phyloP scores from a whole-genome alignment of 257 asterid species.

The Verbena officinalis region DNA sequence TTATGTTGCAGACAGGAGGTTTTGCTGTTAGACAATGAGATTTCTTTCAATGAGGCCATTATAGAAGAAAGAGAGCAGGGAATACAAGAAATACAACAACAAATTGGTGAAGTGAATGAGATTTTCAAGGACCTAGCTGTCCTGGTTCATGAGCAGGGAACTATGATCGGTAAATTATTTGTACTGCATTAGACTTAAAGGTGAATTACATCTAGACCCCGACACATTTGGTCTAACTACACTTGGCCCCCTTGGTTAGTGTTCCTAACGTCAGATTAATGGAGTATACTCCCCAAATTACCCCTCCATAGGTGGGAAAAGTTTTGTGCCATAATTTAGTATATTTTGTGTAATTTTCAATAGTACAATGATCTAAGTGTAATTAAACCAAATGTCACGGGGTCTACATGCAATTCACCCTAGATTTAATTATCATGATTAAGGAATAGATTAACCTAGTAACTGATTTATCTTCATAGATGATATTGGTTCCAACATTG shows the following conservation, averaged over 20 bases:
- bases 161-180: conserved; percentile 67
- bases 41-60: conserved; percentile 87
- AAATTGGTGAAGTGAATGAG: conserved; percentile 94
- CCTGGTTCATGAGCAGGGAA: conserved; percentile 86
- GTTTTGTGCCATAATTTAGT: no score
- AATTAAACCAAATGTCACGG: no score
- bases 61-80: conserved; percentile 96
- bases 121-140: conserved; percentile 94
- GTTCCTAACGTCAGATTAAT: no score
- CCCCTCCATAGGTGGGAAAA: no score
- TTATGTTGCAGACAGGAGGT: conserved; percentile 77
- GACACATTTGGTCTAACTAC: no score
- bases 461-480: conserved; percentile 41
- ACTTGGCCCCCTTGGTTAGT: no score
- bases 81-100: conserved; percentile 87
- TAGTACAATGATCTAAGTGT: no score
- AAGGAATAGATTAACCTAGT: conserved; percentile 18
- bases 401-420: no score
- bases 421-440: conserved; percentile 1
- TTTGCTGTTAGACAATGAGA: conserved; percentile 82
- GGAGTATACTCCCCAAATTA: no score
- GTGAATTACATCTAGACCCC: no score
- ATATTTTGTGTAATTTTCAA: no score
- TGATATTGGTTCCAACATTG: conserved; percentile 84
- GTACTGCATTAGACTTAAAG: background rate